Evolutionary conservation across 176 grass and related monocot genomes (phyloP), one percentile per base, ranked within the genome.

Genomic region (Lolium perenne): DNA sequence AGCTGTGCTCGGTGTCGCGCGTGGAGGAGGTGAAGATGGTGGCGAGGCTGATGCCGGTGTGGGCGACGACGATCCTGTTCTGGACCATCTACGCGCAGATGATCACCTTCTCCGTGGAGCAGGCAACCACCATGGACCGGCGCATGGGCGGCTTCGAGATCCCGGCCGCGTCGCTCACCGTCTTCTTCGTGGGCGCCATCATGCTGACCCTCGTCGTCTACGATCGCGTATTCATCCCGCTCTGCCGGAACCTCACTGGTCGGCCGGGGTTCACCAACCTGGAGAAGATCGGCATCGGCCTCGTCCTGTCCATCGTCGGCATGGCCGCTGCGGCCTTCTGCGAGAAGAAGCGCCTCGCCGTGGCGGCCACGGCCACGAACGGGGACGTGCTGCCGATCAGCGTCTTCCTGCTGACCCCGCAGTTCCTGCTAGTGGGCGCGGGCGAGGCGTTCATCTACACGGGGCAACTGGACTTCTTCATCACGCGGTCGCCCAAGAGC

Each of bases 41-140:
- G 46, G 71, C 13, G 71, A 74, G 71, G 71, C 46, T 74, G 22
- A 74, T 74, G 71, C 71, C 71, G 0, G 71, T 74, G 21, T 74
- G 71, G 71, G 71, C 46, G 18, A 97, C 94, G 58, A 97, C 92
- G 0, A 94, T 97, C 88, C 85, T 97, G 58, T 97, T 97, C 90
- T 97, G 94, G 94, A 97, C 94, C 58, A 87, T 91, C 41, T 97
- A 94, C 16, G 94, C 92, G 6, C 94, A 97, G 77, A 92, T 97
- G 83, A 97, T 97, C 87, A 97, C 94, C 25, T 97, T 97, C 83
- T 97, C 94, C 18, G 94, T 97, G 65, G 94, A 94, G 76, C 94
- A 97, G 91, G 92, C 94, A 11, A 94, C 85, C 32, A 97, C 94
- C 66, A 94, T 97, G 92, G 80, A 97, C 78, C 87, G 94, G n/a